Conservation (phyloP, 1,139 yeast species). For the Pichia sp. region DNA sequence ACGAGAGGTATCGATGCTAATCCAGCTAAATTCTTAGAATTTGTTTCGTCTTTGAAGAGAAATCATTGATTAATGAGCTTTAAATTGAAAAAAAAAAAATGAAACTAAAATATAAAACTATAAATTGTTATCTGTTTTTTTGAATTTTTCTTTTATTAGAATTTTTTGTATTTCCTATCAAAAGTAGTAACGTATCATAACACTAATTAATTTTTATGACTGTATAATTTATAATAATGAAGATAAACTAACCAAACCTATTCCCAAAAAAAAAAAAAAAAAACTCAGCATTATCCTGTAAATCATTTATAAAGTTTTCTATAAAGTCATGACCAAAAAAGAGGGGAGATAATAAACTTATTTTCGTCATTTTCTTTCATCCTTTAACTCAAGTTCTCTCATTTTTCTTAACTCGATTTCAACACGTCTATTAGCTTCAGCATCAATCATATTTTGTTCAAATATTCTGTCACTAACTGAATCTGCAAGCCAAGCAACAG, state of each 20-base stretch:
- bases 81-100: too few relatives aligned
- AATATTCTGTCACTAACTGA: constrained; percentile 23
- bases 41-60: constrained; percentile 26
- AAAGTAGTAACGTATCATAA: too few relatives aligned
- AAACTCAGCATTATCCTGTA: too few relatives aligned
- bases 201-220: too few relatives aligned
- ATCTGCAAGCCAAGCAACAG: constrained; percentile 26
- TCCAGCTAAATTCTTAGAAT: constrained; percentile 79
- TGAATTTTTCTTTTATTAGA: constrained; percentile 3
- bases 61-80: neutral
- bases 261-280: too few relatives aligned
- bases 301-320: too few relatives aligned
- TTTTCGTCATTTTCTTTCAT: neutral
- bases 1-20: constrained; percentile 75
- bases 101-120: too few relatives aligned
- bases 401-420: constrained; percentile 21
- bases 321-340: too few relatives aligned
- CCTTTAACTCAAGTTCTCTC: constrained; percentile 5
- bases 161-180: too few relatives aligned
- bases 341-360: too few relatives aligned
- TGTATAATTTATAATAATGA: too few relatives aligned
- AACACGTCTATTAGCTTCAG: constrained; percentile 26
- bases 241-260: too few relatives aligned
- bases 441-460: constrained; percentile 27
- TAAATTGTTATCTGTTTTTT: neutral